Base-by-base conservation (phyloP, 805 yeast species). In the Yamadazyma laniorum region DNA sequence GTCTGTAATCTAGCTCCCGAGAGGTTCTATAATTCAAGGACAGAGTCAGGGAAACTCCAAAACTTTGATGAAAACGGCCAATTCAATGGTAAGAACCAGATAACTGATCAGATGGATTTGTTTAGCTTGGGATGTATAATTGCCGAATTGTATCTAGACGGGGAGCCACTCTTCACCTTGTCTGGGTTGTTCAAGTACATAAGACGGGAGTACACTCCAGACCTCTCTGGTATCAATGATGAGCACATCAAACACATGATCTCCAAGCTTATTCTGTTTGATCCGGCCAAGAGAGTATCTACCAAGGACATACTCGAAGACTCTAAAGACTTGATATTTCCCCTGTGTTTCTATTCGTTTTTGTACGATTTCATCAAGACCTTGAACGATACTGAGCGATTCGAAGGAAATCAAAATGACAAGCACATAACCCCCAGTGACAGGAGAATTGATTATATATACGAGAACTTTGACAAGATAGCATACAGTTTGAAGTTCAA, bases 1-100 rank as follows among this genome's bases (percentile, higher is more conserved):
- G 75, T 79, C 2, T 93, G 99, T 59, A 91, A 91, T 58, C 59
- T 93, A 29, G 98, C 99, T 0, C 99, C 99, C 0, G 99, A 93
- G 56, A 67, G 99, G 47, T 91, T 93, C 52, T 68, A 51, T 50
- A 63, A 44, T 28, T 56, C 65, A 32, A 44, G 59, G 52, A 18
- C 32, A 3, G 50, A 53, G 21, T 40, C 56, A 6, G 37, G 21
- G 25, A 42, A 36, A 39, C 39, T 17, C 16, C 56, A 45, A 32
- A 52, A 45, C 35, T 44, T 51, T 16, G 51, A 51, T 32, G 62
- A 59, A 29, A 69, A 39, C 14, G 45, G 58, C 2, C 29, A 32
- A 16, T 43, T 26, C 34, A 34, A 7, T 15, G 50, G 48, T 13
- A 43, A 40, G 18, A 57, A 50, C 25, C 41, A 48, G 11, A 55